Evolutionary conservation across 1,284 basidiomycete species (phyloP).

Genomic region (Pseudozyma flocculosa): DNA sequence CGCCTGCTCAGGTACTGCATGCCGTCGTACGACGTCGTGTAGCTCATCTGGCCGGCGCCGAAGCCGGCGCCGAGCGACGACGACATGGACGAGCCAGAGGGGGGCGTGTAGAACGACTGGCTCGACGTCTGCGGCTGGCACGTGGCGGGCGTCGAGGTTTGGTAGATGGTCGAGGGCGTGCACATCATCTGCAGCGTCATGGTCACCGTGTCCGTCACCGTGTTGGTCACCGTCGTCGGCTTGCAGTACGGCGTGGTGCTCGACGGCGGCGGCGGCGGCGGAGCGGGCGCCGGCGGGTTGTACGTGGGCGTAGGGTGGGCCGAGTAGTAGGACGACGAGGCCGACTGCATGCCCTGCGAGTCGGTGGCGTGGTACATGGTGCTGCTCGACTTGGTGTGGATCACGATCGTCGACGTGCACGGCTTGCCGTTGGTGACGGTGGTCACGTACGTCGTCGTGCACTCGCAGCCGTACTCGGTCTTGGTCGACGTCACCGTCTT

Average conservation of each 20-base stretch:
- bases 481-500: neutral
- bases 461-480: constrained; percentile 1
- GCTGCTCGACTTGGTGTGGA: neutral
- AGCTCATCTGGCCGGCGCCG: neutral
- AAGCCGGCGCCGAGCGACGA: neutral
- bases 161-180: neutral
- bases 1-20: neutral
- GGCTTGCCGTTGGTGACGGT: neutral
- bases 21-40: neutral
- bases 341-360: neutral
- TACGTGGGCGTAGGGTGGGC: neutral
- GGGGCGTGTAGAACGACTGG: neutral
- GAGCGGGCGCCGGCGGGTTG: neutral
- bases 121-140: neutral
- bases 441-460: neutral
- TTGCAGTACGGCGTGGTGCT: neutral
- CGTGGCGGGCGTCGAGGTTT: neutral
- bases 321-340: neutral
- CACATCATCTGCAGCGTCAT: neutral
- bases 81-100: too few species aligned
- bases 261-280: too few species aligned
- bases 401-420: neutral
- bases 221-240: neutral
- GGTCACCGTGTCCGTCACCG: neutral
- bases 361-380: neutral